These are phyloP conservation scores for Eremochloa ophiuroides DNA, from an alignment of 176 grass and related monocot genomes.

Conservation along the genomic window DNA sequence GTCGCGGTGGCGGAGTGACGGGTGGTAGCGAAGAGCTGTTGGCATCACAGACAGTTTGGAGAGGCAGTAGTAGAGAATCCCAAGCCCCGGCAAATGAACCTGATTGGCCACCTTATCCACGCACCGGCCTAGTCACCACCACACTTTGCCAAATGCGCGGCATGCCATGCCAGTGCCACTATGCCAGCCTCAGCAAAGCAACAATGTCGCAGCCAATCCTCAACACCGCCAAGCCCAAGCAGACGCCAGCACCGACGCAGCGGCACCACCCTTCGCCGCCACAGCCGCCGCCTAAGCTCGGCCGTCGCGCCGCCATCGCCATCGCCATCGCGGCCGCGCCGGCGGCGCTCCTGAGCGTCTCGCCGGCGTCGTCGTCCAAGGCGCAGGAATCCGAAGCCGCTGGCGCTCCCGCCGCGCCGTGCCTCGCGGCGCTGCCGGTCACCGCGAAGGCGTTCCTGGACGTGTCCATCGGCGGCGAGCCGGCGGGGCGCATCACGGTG, in stretches of 20 bases:
- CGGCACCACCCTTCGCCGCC: neutral
- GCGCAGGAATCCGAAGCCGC: slow-evolving; percentile 6
- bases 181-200: neutral
- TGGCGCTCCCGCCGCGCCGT: neutral
- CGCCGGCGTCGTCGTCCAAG: slow-evolving; percentile 1
- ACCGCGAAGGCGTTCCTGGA: slow-evolving; percentile 69
- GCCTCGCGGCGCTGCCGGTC: slow-evolving; percentile 23
- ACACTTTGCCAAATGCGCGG: slow-evolving; percentile 11
- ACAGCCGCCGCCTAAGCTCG: slow-evolving; percentile 21
- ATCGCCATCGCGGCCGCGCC: slow-evolving; percentile 33
- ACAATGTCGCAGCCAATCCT: slow-evolving; percentile 35
- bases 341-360: slow-evolving; percentile 30
- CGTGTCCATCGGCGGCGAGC: slow-evolving; percentile 77
- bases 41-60: too few species aligned
- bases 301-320: slow-evolving; percentile 59
- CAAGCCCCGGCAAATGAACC: neutral
- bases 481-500: slow-evolving; percentile 68
- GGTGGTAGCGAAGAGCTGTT: too few species aligned
- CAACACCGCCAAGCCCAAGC: slow-evolving; percentile 36
- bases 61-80: slow-evolving; percentile 19
- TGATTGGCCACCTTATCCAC: slow-evolving; percentile 42
- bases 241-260: neutral
- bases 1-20: too few species aligned
- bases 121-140: slow-evolving; percentile 14
- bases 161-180: neutral